Evolutionary conservation across 441 rosid species (phyloP).

Genomic region (Gossypium schwendimanii): DNA sequence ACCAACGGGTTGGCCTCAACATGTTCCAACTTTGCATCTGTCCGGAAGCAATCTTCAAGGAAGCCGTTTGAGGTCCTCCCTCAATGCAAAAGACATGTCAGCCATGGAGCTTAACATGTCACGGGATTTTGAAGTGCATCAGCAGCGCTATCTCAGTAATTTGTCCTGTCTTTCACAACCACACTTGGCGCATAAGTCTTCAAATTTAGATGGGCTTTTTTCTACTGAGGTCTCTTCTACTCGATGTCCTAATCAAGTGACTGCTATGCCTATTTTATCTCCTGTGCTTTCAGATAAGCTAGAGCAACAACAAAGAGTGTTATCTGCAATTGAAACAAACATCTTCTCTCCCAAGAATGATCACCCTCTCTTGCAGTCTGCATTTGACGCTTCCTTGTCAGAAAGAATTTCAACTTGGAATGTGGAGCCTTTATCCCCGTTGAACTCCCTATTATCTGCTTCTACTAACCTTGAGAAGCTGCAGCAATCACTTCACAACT

Average conservation of each 20-base stretch:
- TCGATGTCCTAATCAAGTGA: constrained; percentile 34
- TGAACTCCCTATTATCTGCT: constrained; percentile 32
- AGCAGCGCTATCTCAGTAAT: constrained; percentile 36
- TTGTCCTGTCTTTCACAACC: constrained; percentile 29
- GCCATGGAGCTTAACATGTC: constrained; percentile 27
- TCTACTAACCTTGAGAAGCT: constrained; percentile 42
- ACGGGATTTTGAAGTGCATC: constrained; percentile 34
- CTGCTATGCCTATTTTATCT: constrained; percentile 29
- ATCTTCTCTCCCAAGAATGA: constrained; percentile 45
- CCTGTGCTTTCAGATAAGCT: constrained; percentile 34
- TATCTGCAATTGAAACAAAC: constrained; percentile 42
- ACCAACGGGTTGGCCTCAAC: constrained; percentile 43
- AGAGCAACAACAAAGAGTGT: constrained; percentile 40
- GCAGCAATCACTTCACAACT: constrained; percentile 34
- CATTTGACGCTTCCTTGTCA: constrained; percentile 33
- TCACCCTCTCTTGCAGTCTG: constrained; percentile 32
- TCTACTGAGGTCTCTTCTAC: constrained; percentile 38
- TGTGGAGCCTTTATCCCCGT: constrained; percentile 44
- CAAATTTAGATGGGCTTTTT: constrained; percentile 48
- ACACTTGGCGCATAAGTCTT: constrained; percentile 11
- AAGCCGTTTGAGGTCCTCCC: constrained; percentile 49
- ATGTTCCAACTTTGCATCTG: constrained; percentile 51
- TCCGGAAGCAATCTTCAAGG: constrained; percentile 49
- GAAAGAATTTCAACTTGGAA: constrained; percentile 51
- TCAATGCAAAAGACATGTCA: constrained; percentile 44